Percentiles rank a stretch among this genome's conserved stretches.
Conservation (phyloP, 345 rosid genomes). For the Toxicodendron radicans region DNA sequence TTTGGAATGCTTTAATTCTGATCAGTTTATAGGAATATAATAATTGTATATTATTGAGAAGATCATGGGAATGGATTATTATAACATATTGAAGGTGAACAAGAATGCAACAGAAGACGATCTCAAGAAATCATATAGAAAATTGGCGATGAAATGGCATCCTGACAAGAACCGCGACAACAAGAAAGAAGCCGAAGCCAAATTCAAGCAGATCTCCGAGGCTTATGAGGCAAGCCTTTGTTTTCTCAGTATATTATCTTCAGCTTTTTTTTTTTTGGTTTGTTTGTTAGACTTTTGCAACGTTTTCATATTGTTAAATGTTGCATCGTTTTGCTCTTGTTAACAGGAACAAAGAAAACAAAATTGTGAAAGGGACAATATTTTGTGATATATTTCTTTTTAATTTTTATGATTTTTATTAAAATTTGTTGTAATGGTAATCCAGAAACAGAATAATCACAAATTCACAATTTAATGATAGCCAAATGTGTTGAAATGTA, state of each 20-base stretch:
- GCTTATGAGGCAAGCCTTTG: conserved; percentile 72
- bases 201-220: conserved; percentile 93
- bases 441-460: neutral
- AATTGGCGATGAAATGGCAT: conserved; percentile 97
- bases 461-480: neutral
- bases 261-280: neutral
- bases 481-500: neutral
- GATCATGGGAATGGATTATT: conserved; percentile 85
- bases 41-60: neutral
- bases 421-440: neutral
- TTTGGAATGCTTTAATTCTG: neutral
- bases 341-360: neutral
- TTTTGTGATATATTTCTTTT: neutral
- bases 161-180: conserved; percentile 86
- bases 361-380: neutral
- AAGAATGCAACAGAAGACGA: conserved; percentile 86
- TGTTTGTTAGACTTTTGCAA: neutral
- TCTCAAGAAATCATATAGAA: conserved; percentile 81
- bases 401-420: neutral
- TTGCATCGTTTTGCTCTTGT: neutral
- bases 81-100: conserved; percentile 67
- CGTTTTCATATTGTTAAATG: neutral
- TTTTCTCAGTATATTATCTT: neutral
- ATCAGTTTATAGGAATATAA: neutral
- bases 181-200: conserved; percentile 91